phyloP scores from a whole-genome alignment of 2,329 filamentous ascomycete species.

The Monosporascus sp. region DNA sequence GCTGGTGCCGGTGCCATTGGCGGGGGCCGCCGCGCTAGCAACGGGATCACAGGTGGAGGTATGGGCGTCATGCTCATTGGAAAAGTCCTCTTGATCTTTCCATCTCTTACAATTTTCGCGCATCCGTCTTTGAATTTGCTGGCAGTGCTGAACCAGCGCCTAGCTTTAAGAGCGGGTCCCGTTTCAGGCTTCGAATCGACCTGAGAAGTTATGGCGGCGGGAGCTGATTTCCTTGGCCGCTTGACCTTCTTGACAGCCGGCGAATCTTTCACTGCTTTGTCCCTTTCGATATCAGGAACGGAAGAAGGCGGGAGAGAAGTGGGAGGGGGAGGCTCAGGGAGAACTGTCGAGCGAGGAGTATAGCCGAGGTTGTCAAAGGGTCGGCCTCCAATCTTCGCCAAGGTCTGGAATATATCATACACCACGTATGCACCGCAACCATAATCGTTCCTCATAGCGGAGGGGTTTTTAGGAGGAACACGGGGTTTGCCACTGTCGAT shows the following conservation, averaged over 20 bases:
- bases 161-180: conserved; percentile 5
- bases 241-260: conserved; percentile 17
- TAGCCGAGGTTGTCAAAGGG: conserved; percentile 27
- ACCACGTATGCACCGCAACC: conserved; percentile 27
- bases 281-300: conserved; percentile 9
- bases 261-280: conserved; percentile 3
- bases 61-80: background rate
- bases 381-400: conserved; percentile 25
- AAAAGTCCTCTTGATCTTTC: conserved; percentile 9
- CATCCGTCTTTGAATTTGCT: conserved; percentile 20
- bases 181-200: background rate
- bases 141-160: conserved; percentile 6
- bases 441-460: conserved; percentile 27
- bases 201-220: conserved; percentile 23
- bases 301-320: conserved; percentile 10
- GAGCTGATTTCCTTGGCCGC: conserved; percentile 36
- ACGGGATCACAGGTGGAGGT: background rate
- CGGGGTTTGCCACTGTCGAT: conserved; percentile 15
- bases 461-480: conserved; percentile 24
- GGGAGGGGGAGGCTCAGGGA: conserved; percentile 18
- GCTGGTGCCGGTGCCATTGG: background rate
- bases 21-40: background rate
- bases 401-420: conserved; percentile 26
- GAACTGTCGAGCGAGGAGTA: conserved; percentile 30
- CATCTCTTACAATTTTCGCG: conserved; percentile 18